phyloP scores from a whole-genome alignment of 495 filamentous ascomycete species.

The Sabuloglossum arenarium region DNA sequence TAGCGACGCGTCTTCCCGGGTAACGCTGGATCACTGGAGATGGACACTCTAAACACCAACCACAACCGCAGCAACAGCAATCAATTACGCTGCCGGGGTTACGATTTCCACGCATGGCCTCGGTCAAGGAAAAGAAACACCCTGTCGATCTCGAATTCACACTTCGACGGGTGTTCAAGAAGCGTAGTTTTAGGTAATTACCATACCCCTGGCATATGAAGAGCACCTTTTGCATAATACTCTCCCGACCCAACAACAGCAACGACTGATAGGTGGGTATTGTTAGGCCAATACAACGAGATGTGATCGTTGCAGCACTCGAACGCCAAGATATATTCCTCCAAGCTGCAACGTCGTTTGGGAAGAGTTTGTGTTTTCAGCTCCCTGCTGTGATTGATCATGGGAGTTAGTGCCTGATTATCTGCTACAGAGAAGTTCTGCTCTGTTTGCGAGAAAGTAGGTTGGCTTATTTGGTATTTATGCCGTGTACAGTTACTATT shows the following conservation, averaged over 20 bases:
- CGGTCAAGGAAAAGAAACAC: neutral
- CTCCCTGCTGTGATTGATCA: constrained; percentile 71
- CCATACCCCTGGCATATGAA: too few relatives aligned
- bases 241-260: neutral
- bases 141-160: constrained; percentile 61
- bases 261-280: constrained; percentile 9
- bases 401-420: constrained; percentile 44
- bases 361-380: constrained; percentile 89
- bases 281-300: constrained; percentile 58
- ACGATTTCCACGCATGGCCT: neutral
- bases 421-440: neutral
- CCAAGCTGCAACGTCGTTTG: constrained; percentile 90
- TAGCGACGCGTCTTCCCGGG: neutral
- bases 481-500: constrained; percentile 43
- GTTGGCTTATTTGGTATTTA: neutral
- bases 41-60: neutral
- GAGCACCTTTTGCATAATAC: neutral
- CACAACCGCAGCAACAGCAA: neutral
- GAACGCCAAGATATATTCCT: constrained; percentile 82
- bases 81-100: neutral
- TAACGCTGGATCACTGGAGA: neutral
- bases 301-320: constrained; percentile 65
- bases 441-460: neutral
- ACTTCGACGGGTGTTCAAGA: constrained; percentile 62
- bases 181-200: constrained; percentile 44